Percentiles rank a stretch among this genome's conserved stretches.
These are phyloP conservation scores for Puccinia coronata DNA, from an alignment of 1,284 basidiomycete species.

Conservation along the genomic window DNA sequence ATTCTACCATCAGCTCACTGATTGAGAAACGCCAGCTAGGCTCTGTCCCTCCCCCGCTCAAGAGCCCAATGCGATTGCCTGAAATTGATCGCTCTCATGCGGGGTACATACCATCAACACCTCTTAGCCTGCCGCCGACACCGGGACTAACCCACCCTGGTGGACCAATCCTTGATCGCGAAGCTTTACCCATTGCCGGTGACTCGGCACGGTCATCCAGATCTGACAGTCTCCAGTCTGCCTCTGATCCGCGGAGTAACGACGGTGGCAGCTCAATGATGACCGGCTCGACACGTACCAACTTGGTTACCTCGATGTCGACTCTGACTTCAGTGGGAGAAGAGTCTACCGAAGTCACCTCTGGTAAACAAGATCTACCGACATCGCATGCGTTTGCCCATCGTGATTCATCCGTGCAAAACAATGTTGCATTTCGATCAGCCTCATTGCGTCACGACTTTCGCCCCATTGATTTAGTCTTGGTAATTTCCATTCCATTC, in stretches of 20 bases:
- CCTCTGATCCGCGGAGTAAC: background rate
- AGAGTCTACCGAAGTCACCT: background rate
- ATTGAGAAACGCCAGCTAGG: slow-evolving; percentile 59
- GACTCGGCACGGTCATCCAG: background rate
- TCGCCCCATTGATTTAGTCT: slow-evolving; percentile 81
- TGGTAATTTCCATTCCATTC: slow-evolving; percentile 83
- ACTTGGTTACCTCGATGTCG: background rate
- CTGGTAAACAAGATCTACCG: background rate
- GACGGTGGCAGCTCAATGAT: background rate
- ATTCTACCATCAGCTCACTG: slow-evolving; percentile 72
- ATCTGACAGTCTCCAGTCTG: slow-evolving; percentile 10
- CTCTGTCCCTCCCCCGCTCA: background rate
- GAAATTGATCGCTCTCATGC: background rate
- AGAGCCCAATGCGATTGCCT: background rate
- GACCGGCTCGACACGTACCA: background rate
- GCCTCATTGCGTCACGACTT: slow-evolving; percentile 50
- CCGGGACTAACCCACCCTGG: background rate
- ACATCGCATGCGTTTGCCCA: too few relatives aligned
- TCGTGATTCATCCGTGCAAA: background rate
- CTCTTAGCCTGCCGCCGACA: background rate
- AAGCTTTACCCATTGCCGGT: background rate
- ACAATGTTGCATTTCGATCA: slow-evolving; percentile 37
- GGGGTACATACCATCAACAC: background rate
- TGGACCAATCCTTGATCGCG: background rate
- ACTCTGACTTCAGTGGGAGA: slow-evolving; percentile 20